Percentiles rank a stretch among this genome's conserved stretches.
phyloP scores from a whole-genome alignment of 768 basidiomycete species.

The Trametes cinnabarina region DNA sequence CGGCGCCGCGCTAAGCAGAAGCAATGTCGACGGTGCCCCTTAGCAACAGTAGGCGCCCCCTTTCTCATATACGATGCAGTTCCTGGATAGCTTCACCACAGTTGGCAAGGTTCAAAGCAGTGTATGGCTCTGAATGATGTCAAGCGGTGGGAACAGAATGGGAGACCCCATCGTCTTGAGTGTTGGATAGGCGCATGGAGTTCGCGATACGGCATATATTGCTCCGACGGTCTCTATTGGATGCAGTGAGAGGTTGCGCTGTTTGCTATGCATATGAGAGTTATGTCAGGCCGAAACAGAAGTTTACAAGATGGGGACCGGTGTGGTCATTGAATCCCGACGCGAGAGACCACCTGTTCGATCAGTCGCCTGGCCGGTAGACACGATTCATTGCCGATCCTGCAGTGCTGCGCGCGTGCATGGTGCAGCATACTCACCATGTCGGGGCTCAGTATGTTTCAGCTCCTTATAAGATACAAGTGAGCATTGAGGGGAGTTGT shows the following conservation, averaged over 20 bases:
- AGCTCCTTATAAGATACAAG: neutral
- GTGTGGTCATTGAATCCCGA: neutral
- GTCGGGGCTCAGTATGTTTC: neutral
- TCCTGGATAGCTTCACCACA: neutral
- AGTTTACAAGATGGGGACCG: neutral
- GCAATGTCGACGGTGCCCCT: neutral
- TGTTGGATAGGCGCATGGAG: neutral
- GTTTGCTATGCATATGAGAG: neutral
- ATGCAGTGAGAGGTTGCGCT: neutral
- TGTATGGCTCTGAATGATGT: neutral
- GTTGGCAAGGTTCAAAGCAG: neutral
- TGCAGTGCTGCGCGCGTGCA: neutral
- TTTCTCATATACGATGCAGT: neutral
- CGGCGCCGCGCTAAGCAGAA: too few species aligned
- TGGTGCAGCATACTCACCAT: neutral
- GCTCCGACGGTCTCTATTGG: neutral
- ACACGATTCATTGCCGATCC: neutral
- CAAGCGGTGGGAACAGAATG: neutral
- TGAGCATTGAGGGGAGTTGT: neutral
- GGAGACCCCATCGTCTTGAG: neutral
- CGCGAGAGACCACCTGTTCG: neutral
- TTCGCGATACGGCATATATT: neutral
- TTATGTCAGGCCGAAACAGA: constrained; percentile 3
- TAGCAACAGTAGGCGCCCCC: neutral
- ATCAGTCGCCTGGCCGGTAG: neutral